Percentiles rank a stretch among this genome's conserved stretches.
Conservation (phyloP, 1,284 basidiomycete genomes). For the Pulveroboletus sp. region DNA sequence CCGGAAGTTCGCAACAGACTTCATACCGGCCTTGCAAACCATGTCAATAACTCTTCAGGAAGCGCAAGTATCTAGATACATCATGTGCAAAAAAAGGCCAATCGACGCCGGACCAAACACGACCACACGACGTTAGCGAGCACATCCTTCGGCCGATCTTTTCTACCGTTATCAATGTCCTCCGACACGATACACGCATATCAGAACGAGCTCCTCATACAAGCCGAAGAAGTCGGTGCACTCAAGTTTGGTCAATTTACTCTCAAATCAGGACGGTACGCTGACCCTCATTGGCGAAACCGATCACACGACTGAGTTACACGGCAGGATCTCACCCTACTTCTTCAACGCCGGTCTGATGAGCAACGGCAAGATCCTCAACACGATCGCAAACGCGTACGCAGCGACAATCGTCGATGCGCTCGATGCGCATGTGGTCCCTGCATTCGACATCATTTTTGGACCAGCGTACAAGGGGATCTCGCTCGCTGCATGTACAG, state of each 20-base stretch:
- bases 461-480: conserved; percentile 99
- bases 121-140: no score
- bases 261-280: conserved; percentile 92
- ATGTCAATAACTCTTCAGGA: no score
- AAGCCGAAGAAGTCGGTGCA: conserved; percentile 56
- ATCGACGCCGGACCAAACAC: no score
- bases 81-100: no score
- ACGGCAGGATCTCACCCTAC: conserved; percentile 87
- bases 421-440: conserved; percentile 49
- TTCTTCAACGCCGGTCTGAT: conserved; percentile 96
- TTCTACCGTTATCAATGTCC: conserved; percentile 20
- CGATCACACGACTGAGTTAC: neutral
- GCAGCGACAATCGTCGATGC: conserved; percentile 70
- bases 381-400: conserved; percentile 84
- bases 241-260: conserved; percentile 91
- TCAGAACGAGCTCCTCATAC: conserved; percentile 50
- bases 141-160: neutral
- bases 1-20: no score
- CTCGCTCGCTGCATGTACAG: conserved; percentile 87
- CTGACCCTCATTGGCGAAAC: conserved; percentile 9
- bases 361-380: conserved; percentile 81
- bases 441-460: conserved; percentile 87
- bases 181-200: conserved; percentile 29
- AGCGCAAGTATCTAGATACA: no score
- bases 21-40: no score